phyloP scores from a whole-genome alignment of 164 flowering plant species.

The Cinnamomum micranthum region DNA sequence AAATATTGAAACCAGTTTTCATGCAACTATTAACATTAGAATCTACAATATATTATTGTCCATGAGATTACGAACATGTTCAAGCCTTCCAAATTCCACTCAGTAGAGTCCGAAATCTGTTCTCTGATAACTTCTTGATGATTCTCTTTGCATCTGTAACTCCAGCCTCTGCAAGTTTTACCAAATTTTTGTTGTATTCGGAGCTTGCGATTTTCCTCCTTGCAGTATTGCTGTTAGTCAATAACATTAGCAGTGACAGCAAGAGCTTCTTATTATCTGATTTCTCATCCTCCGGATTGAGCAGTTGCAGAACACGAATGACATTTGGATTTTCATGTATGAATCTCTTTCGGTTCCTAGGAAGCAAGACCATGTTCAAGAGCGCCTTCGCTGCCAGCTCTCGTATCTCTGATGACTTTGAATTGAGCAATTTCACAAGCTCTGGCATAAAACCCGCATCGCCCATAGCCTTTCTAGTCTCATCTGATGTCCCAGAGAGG shows the following conservation, averaged over 20 bases:
- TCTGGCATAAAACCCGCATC: slow-evolving; percentile 77
- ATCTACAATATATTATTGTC: background rate
- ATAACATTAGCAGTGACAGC: slow-evolving; percentile 50
- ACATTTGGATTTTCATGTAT: slow-evolving; percentile 57
- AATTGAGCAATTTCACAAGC: slow-evolving; percentile 54
- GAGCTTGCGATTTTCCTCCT: slow-evolving; percentile 67
- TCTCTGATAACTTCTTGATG: slow-evolving; percentile 23
- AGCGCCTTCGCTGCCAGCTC: slow-evolving; percentile 81
- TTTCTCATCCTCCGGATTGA: slow-evolving; percentile 56
- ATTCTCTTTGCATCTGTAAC: slow-evolving; percentile 24
- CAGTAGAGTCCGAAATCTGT: slow-evolving; percentile 56
- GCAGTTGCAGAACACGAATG: slow-evolving; percentile 43
- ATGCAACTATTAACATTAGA: background rate
- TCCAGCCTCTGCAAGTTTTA: slow-evolving; percentile 72
- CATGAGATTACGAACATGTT: background rate
- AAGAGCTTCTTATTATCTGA: slow-evolving; percentile 55
- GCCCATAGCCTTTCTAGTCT: slow-evolving; percentile 68
- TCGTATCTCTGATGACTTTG: slow-evolving; percentile 61
- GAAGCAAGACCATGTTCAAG: slow-evolving; percentile 43
- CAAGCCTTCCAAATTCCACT: slow-evolving; percentile 37
- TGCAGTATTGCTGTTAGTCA: slow-evolving; percentile 56
- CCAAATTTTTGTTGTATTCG: slow-evolving; percentile 57
- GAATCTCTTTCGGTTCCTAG: slow-evolving; percentile 60
- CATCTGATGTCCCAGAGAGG: slow-evolving; percentile 60
- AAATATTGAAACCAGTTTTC: background rate